Conservation (phyloP, 306 rosid genomes). For the Mimosa bimucronata region DNA sequence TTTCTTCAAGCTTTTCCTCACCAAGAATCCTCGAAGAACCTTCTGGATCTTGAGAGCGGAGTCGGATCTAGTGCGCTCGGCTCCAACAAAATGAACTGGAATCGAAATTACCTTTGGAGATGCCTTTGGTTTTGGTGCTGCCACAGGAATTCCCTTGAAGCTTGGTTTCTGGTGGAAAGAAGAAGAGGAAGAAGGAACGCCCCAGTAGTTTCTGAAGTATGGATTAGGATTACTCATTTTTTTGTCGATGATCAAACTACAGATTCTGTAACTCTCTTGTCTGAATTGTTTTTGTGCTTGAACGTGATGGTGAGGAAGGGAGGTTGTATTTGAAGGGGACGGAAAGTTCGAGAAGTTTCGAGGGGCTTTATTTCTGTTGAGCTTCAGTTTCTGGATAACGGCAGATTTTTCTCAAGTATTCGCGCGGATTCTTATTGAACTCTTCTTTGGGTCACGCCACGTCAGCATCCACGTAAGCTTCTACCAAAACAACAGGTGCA, state of each 20-base stretch:
- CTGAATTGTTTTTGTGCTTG: neutral
- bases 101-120: conserved; percentile 57
- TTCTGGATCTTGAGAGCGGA: conserved; percentile 66
- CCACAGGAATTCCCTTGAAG: neutral
- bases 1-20: conserved; percentile 63
- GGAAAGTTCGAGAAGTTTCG: conserved; percentile 57
- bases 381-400: conserved; percentile 23
- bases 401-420: conserved; percentile 35
- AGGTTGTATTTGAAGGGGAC: neutral
- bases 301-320: neutral
- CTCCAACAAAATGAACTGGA: conserved; percentile 59
- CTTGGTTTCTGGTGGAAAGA: conserved; percentile 13
- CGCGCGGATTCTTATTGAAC: neutral
- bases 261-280: no score
- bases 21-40: conserved; percentile 58
- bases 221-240: conserved; percentile 46
- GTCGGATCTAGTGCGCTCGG: conserved; percentile 33
- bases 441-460: neutral
- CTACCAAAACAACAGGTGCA: no score
- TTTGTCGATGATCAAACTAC: neutral
- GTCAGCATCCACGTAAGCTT: neutral
- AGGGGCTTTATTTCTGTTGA: neutral
- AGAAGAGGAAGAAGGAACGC: conserved; percentile 7
- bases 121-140: conserved; percentile 25
- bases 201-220: conserved; percentile 33